Conservation (phyloP, 768 basidiomycete species). For the Terana coerulea region DNA sequence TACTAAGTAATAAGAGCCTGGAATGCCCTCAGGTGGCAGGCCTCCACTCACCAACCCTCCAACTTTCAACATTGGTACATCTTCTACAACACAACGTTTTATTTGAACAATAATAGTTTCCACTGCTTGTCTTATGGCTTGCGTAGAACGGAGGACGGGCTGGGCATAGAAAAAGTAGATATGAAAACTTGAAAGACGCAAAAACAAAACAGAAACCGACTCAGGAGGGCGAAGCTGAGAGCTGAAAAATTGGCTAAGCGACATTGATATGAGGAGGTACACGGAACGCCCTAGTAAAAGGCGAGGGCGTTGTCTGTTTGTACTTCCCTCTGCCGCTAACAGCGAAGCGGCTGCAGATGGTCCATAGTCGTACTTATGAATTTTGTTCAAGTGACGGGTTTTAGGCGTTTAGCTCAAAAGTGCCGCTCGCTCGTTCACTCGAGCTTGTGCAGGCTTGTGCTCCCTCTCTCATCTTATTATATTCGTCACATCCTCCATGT, state of each 20-base stretch:
- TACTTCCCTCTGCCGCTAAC: slow-evolving; percentile 45
- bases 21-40: too few relatives aligned
- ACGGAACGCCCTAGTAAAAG: slow-evolving; percentile 70
- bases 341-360: too few relatives aligned
- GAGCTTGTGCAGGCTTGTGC: background rate
- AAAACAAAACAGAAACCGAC: slow-evolving; percentile 13
- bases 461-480: background rate
- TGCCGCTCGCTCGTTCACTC: background rate
- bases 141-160: too few relatives aligned
- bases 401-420: slow-evolving; percentile 1
- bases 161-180: background rate
- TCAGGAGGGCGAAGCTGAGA: slow-evolving; percentile 37
- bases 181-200: background rate
- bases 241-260: background rate
- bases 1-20: too few relatives aligned
- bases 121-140: too few relatives aligned
- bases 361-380: too few relatives aligned
- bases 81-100: too few relatives aligned
- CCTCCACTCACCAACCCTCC: too few relatives aligned
- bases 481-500: slow-evolving; percentile 30
- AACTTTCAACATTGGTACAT: too few relatives aligned
- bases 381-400: slow-evolving; percentile 38
- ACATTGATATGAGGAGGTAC: slow-evolving; percentile 25
- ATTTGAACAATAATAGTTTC: too few relatives aligned
- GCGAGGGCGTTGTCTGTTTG: slow-evolving; percentile 64